Base-by-base conservation (phyloP, 2,329 filamentous ascomycete species). In the Penicillium sp. region DNA sequence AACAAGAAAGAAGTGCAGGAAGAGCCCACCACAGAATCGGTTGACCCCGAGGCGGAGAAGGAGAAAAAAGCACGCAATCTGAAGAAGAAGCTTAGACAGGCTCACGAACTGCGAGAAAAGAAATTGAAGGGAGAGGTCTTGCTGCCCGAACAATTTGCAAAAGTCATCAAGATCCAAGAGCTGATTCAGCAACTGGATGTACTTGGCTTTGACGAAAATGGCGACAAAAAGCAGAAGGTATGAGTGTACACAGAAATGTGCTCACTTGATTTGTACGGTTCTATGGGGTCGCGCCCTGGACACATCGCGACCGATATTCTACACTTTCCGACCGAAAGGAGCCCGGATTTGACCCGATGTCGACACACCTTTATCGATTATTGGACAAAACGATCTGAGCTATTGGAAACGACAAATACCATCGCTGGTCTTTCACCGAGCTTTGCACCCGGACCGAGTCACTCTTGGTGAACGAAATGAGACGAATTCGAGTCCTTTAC, bases 131-230 rank as follows among this genome's bases (percentile, higher is more conserved):
- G 92, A 13, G 84, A 86, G 59, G 74, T 78, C 3, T 68, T 98
- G 44, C 72, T 96, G 16, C 90, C 89, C 0, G 92, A 98, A 68
- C 92, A 98, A 68, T 83, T 96, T 48, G 88, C 90, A 53, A 98
- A 98, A 70, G 86, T 98, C 38, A 93, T 95, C 62, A 94, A 92
- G 66, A 95, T 98, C 61, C 87, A 86, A 47, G 92, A 98, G 69
- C 75, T 98, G 34, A 81, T 95, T 41, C 78, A 88, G 9, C 89
- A 96, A 61, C 69, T 98, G 39, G 85, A 93, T 54, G 75, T 77
- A 2, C 72, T 98, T 17, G 90, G 90, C 0, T 87, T 96, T 47
- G 84, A 93, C 61, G 67, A 77, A 1, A 84, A 93, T 7, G 86
- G 82, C 2, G 84, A 89, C 44, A 75, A 72, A 52, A 74, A 75